Base-by-base conservation (phyloP, 2,329 filamentous ascomycete species). In the Fusarium continuum region DNA sequence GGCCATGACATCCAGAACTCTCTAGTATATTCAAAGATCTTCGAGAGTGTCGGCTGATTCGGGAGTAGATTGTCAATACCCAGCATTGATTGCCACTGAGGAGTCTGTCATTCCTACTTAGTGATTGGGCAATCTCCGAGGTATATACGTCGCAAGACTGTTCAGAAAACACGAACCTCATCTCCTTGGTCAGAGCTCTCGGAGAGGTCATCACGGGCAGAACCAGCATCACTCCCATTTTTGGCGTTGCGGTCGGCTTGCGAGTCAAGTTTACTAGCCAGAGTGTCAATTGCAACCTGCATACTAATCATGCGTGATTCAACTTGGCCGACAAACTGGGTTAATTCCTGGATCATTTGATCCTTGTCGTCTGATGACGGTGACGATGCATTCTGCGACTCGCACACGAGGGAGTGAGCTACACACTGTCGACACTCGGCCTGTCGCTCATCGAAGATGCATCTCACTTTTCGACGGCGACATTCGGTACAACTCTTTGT, bases 381-480 rank as follows among this genome's bases (percentile, higher is more conserved):
- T 14, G 40, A 8, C 4, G 11, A 38, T 29, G 10, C 8, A 67
- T 69, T 74, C 72, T 84, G 82, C 45, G 81, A 73, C 32, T 79
- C 73, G 70, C 82, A 84, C 40, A 71, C 67, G 25, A 76, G 77
- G 5, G 75, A 77, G 48, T 81, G 78, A 28, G 77, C 70, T 44
- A 75, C 75, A 70, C 82, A 83, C 77, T 78, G 25, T 75, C 76
- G 67, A 80, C 83, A 46, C 75, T 69, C 17, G 48, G 40, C 44
- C 74, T 77, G 31, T 75, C 74, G n/a, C 72, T 57, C 22, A 72
- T 71, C 35, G 52, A 75, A 81, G 46, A 80, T 77, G 69, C 82
- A 84, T 47, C 77, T 76, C 23, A 82, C 80, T 70, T 83, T 83
- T 45, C 81, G 78, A 31, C 81, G 77, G 34, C 80, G 77, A 55